Base-by-base conservation (phyloP, 139 green algal species). In the Chlamydomonas eustigma region DNA sequence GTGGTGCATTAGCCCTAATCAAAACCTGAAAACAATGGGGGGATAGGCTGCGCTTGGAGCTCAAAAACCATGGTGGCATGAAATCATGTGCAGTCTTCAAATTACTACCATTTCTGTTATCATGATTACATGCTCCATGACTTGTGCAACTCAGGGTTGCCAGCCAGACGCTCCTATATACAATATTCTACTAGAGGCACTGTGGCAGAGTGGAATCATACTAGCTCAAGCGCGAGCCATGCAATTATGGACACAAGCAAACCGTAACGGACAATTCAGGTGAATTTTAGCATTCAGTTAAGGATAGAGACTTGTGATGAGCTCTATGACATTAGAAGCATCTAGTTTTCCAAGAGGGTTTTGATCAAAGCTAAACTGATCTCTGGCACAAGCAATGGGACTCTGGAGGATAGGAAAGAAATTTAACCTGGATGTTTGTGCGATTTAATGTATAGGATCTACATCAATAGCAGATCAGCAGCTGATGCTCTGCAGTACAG, bases 161-260 rank as follows among this genome's bases (percentile, higher is more conserved):
- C 81, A 87, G 66, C 87, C 87, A 1, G 87, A 91, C 71, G 76
- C 78, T 1, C 67, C 84, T 5, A 82, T 91, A 51, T 90, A 85
- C 81, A 87, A 90, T 74, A 81, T 73, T 24, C 79, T 90, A 64
- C 79, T 90, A 75, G 83, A 88, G 64, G 86, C 84, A 71, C 78
- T 85, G 74, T 90, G 86, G 86, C 67, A 78, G 64, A 86, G 81
- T 70, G 86, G 86, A 8, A 81, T 88, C 33, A 50, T 87, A 8
- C 71, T 79, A 33, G 80, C 84, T n/a, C 86, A 90, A 83, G 83
- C 84, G 58, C 78, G 78, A 4, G 83, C 86, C 4, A 44, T 85
- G 72, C 83, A 87, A 75, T 80, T 90, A 71, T 90, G 87, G 87
- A 76, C 71, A 36, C 51, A 81, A 24, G 86, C 86, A 50, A 90